Conservation (phyloP, 1,284 basidiomycete genomes). For the Ganoderma lucidum region DNA sequence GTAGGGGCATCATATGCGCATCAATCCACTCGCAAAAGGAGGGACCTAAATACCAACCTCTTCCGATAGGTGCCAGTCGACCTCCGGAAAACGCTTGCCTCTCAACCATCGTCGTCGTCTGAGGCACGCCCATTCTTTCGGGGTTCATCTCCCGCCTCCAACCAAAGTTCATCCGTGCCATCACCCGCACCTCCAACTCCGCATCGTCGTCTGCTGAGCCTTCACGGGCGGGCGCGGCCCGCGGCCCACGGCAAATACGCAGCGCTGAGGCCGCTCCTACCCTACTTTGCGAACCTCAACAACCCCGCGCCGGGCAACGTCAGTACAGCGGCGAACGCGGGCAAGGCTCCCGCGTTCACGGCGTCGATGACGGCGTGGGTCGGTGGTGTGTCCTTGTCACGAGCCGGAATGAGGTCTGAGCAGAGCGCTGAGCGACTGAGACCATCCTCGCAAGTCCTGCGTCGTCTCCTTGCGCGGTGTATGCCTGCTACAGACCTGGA, state of each 20-base stretch:
- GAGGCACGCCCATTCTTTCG: constrained; percentile 92
- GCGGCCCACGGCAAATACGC: constrained; percentile 77
- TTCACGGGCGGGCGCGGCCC: constrained; percentile 45
- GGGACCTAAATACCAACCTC: neutral
- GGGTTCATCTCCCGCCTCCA: constrained; percentile 91
- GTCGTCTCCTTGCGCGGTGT: no score
- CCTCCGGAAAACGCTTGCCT: constrained; percentile 79
- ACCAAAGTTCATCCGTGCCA: constrained; percentile 70
- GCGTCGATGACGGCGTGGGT: constrained; percentile 88
- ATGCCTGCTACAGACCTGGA: no score
- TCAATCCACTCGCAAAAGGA: neutral
- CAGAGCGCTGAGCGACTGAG: no score
- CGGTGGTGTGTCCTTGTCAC: constrained; percentile 59
- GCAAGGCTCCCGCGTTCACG: constrained; percentile 86
- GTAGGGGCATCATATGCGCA: constrained; percentile 45
- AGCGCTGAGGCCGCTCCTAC: constrained; percentile 70
- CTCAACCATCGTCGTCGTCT: constrained; percentile 84
- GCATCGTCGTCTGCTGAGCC: constrained; percentile 41
- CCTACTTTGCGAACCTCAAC: constrained; percentile 84
- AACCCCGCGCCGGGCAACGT: constrained; percentile 63
- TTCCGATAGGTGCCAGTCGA: constrained; percentile 82
- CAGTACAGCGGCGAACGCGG: constrained; percentile 58
- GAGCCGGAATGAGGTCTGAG: no score
- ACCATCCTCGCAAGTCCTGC: no score
- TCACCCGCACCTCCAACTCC: constrained; percentile 53